Base-by-base conservation (phyloP, 2,329 filamentous ascomycete genomes). In the Hypoxylon sp. region DNA sequence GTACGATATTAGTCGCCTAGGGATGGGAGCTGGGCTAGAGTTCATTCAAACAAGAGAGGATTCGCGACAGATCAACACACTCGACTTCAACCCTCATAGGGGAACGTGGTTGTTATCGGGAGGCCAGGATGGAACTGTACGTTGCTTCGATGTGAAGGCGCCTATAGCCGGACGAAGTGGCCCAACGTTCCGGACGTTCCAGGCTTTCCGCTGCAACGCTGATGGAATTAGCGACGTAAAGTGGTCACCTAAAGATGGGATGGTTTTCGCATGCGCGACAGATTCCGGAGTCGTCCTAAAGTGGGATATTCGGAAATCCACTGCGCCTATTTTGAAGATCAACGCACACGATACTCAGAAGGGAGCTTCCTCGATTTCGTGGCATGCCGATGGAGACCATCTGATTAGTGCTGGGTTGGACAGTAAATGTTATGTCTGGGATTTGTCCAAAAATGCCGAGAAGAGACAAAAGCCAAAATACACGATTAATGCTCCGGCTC, bases 331-430 rank as follows among this genome's bases (percentile, higher is more conserved):
- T 11, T 75, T 91, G 53, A 85, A 86, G 70, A 87, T 91, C 72
- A 86, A 87, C 31, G 89, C 87, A 0, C 89, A 91, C 73, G 86
- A 89, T 50, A 67, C 77, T 6, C 76, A 77, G 63, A 88, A 86
- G 68, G 82, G 86, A 0, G 88, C 87, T 73, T 83, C 86, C 1
- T 84, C 87, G 0, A 87, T 91, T 47, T 85, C 87, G 2, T 92
- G 90, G 90, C 90, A 92, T 71, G 87, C 88, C 0, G 90, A 92
- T 74, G 90, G 90, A 13, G 83, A 86, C n/a, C 88, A 92, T 72
- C 79, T 91, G 10, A 83, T 90, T 53, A 91, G 88, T 69, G 88
- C 86, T 3, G 89, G 89, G 5, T 81, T 85, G 70, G 90, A 92
- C 74, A 85, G 84, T 65, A 86, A 85, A 58, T 86, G 89, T 42